phyloP scores from a whole-genome alignment of 2,329 filamentous ascomycete species.

The Colletotrichum incanum region DNA sequence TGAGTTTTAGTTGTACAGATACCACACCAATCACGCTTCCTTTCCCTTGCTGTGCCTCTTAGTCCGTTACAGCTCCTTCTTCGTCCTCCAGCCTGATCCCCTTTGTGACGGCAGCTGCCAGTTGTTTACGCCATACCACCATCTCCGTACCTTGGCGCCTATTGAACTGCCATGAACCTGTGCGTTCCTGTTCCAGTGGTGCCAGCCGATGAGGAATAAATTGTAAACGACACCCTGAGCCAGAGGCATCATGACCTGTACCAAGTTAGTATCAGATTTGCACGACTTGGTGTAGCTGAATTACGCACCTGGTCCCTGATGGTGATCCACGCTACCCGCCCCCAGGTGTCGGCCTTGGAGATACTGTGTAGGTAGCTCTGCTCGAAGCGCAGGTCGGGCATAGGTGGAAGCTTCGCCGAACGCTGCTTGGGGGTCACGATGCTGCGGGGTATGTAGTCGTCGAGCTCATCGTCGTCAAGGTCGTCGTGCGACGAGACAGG shows the following conservation, averaged over 20 bases:
- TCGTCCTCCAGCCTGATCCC: conserved; percentile 38
- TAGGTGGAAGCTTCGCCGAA: conserved; percentile 67
- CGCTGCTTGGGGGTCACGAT: conserved; percentile 71
- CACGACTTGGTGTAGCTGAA: not conserved
- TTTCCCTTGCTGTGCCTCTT: not conserved
- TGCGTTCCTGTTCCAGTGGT: conserved; percentile 87
- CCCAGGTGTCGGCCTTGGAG: conserved; percentile 82
- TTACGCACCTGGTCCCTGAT: conserved; percentile 85
- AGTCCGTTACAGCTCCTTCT: conserved; percentile 23
- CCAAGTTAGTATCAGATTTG: conserved; percentile 2
- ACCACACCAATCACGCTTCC: conserved; percentile 32
- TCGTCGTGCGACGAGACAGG: conserved; percentile 52
- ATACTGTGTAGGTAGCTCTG: conserved; percentile 98
- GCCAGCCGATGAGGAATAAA: conserved; percentile 87
- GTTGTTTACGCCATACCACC: conserved; percentile 97
- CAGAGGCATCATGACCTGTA: conserved; percentile 86
- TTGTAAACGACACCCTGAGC: conserved; percentile 93
- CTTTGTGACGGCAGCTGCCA: conserved; percentile 77
- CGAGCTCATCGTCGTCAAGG: conserved; percentile 64
- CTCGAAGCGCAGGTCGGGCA: conserved; percentile 95
- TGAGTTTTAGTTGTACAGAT: conserved; percentile 42
- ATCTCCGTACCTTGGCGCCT: conserved; percentile 84
- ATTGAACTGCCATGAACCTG: conserved; percentile 82
- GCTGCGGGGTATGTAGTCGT: conserved; percentile 78
- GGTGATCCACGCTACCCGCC: conserved; percentile 87